Evolutionary conservation across 2,329 filamentous ascomycete species (phyloP), one percentile per base, ranked within the genome.

Genomic region (Hypoxylon rubiginosum): DNA sequence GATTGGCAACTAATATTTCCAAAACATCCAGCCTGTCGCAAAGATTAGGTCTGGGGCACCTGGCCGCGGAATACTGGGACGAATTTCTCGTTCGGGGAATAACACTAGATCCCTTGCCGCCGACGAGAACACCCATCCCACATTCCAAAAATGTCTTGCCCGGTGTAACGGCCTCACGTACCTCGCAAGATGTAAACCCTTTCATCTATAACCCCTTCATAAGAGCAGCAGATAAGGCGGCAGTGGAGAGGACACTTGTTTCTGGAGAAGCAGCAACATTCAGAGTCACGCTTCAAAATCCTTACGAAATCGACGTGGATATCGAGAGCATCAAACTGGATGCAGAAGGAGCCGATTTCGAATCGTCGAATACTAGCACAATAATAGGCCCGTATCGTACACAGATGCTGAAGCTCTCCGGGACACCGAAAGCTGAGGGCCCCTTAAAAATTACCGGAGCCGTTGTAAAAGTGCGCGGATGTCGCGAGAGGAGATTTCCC

Each of bases 171-270:
- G 81, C 82, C 1, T 82, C 81, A 30, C 81, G 85, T 49, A 82
- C 84, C 13, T 88, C 86, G 3, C 86, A 88, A 70, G 86, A 88
- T 63, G 84, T 88, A 4, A 93, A 96, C 66, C 96, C 96, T 0
- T 97, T 99, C 72, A 92, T 99, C 62, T 97, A 98, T 76, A 97
- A 97, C 74, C 93, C 96, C 0, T 98, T 97, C 74, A 81, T 94
- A 19, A 93, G 94, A 78, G 85, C 85, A 57, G 80, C 85, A 0
- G 85, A 88, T 45, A 85, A 90, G 55, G 85, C 85, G 24, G 82
- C 84, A 1, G 82, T 86, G 11, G 89, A 94, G 63, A 86, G 85
- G 62, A 86, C 93, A 0, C 83, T 97, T 30, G 92, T 98, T 19
- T 90, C 92, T 4, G 90, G 90, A 15, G 94, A 98, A 77, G 81